Base-by-base conservation (phyloP, 331 rosid genomes). In the Prunus yedoensis region DNA sequence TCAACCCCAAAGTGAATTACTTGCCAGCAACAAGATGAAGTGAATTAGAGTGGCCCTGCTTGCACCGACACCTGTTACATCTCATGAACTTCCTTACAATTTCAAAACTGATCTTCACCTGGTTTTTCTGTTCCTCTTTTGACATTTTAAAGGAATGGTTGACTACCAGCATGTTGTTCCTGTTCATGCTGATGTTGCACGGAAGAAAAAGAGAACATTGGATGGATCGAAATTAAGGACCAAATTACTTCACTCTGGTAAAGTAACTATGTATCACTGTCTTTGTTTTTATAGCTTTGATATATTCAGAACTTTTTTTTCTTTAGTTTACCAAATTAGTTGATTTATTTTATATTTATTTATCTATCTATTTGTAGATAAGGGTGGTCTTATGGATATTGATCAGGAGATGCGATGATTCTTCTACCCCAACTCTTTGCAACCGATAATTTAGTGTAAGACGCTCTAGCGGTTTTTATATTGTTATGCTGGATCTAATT, bases 151-250 rank as follows among this genome's bases (percentile, higher is more conserved):
- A 90, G 98, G 99, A 70, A 94, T 94, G 99, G 85, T 65, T 3
- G 99, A 94, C 79, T 94, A 94, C 92, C 99, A 94, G 82, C 93
- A 92, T 63, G 96, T 92, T 73, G 73, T 92, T 86, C 87, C 97
- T 52, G 88, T 86, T 70, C 99, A 94, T 82, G 92, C 90, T 23
- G 88, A 92, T 80, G 85, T 77, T 88, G 88, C 96, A 2, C 68
- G 64, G 17, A 86, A 82, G 81, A 92, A 85, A 77, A 92, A 87
- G 87, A 81, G 95, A 73, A 86, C 23, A 63, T 32, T 23, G 23
- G 1, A 0, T 84, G 85, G 96, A 73, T 85, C 12, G 92, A 91
- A 66, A 64, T 72, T 54, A 92, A 88, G 77, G 91, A 91, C 87
- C 80, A 20, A 23, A 23, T n/a, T 23, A 23, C 23, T 1, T 1